Evolutionary conservation across 306 rosid genomes (phyloP), one percentile per base, ranked within the genome.

Genomic region (Pterocarpus macrocarpus): DNA sequence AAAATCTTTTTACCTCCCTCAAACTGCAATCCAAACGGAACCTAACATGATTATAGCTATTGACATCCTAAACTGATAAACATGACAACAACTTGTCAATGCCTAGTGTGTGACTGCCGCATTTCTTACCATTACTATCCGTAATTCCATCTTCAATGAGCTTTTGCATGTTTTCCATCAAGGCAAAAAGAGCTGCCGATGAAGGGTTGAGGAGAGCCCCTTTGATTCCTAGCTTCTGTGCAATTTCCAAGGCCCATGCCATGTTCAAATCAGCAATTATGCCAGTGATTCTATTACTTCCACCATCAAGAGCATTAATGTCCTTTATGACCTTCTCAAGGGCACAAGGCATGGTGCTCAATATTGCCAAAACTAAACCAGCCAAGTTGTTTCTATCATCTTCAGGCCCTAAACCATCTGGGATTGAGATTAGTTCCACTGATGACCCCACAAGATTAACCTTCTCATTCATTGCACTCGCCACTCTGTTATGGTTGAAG

Each of bases 191-290:
- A 52, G 86, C 82, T 38, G 81, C 85, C 43, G 85, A 44, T 3
- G 59, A 39, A 57, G 91, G 75, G 63, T 66, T 77, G 38, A 69
- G 15, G 12, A 76, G 34, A 36, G 76, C 86, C 12, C 72, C 66
- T 73, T 32, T 65, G n/a, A 85, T 80, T 41, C 85, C 76, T 43
- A 88, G 67, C 81, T 83, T 83, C 0, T 12, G 13, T 15, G 82
- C 87, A 22, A 83, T 64, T 52, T 88, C 74, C 62, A 85, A n/a
- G 2, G 83, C 79, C 89, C 86, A 86, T 1, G 83, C 49, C 80
- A 70, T 66, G n/a, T 11, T 28, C 30, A 11, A 15, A 73, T 88
- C 82, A n/a, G 77, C 66, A 39, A 88, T 2, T 17, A 86, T 69
- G 73, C 83, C 66, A 1, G 36, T 71, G 32, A 86, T 75, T 9